Evolutionary conservation across 768 basidiomycete species (phyloP), one percentile per base, ranked within the genome.

Genomic region (Trametopsis cervina): DNA sequence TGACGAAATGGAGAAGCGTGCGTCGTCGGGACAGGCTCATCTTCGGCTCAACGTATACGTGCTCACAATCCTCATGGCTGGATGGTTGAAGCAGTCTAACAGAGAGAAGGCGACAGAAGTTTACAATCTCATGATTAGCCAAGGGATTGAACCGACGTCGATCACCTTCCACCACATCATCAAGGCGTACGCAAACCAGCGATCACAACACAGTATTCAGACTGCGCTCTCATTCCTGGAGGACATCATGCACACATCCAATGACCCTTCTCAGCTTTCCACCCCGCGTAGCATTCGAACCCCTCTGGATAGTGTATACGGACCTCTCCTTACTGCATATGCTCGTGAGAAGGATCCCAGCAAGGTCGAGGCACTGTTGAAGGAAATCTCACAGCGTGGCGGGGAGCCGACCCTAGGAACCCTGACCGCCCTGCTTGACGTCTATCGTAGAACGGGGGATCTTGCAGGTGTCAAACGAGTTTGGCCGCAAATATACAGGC

Each of bases 61-160:
- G 38, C 70, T 89, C 51, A 88, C 88, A 21, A 80, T 85, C 58
- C 65, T 95, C 60, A 82, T 92, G 72, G 71, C 76, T 5, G 85
- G 82, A 0, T 85, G 81, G 61, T 67, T 95, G 46, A 77, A 78
- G 15, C 54, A 57, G 2, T 75, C 78, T 3, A 67, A 84, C 25
- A 70, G 68, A 44, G 54, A 58, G 4, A 67, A 67, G 39, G 91
- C 92, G 2, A 80, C 72, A 66, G 71, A 63, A 15, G 69, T 88
- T 4, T 85, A 87, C 58, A 75, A 83, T 20, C 77, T 85, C 42
- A 95, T 98, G 83, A 60, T 67, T 15, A 57, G 64, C 2, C 75
- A 79, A 1, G 81, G 80, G 1, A 74, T 96, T 18, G 59, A 76
- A 39, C 89, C 86, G 4, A 79, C 72, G 6, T 75, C 86, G 1